These are phyloP conservation scores for Aspergillus bertholletiae DNA, from an alignment of 495 filamentous ascomycete genomes.

Conservation along the genomic window DNA sequence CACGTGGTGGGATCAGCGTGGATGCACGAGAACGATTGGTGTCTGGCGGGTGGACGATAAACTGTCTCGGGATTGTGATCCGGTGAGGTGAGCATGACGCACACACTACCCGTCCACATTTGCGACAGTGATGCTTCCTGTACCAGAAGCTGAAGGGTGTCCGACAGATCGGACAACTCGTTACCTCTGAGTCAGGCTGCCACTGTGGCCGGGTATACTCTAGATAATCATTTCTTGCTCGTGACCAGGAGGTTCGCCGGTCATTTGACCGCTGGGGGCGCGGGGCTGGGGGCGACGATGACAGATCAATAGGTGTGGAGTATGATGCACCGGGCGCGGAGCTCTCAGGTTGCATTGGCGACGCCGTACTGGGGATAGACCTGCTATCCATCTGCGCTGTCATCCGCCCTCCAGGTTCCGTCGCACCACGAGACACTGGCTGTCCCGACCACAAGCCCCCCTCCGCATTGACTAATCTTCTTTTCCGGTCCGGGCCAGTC, in stretches of 20 bases:
- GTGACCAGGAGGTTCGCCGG: slow-evolving; percentile 11
- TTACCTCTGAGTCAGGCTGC: slow-evolving; percentile 81
- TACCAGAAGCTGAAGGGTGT: slow-evolving; percentile 80
- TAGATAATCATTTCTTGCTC: slow-evolving; percentile 12
- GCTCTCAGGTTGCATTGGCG: slow-evolving; percentile 13
- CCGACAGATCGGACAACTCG: slow-evolving; percentile 76
- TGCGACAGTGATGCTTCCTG: slow-evolving; percentile 92
- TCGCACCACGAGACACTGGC: slow-evolving; percentile 13
- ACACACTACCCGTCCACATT: slow-evolving; percentile 95
- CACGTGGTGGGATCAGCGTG: slow-evolving; percentile 16
- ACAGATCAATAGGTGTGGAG: slow-evolving; percentile 36
- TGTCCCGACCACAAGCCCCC: slow-evolving; percentile 25
- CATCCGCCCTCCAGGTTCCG: slow-evolving; percentile 14
- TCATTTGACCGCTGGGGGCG: slow-evolving; percentile 8
- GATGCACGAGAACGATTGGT: slow-evolving; percentile 21
- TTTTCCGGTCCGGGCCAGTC: slow-evolving; percentile 35
- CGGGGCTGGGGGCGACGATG: slow-evolving; percentile 22
- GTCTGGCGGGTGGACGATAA: slow-evolving; percentile 80
- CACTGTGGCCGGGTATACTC: slow-evolving; percentile 60
- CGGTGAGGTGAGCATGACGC: slow-evolving; percentile 87
- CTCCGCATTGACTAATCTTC: slow-evolving; percentile 30
- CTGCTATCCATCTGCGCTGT: slow-evolving; percentile 20
- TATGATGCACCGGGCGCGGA: slow-evolving; percentile 26
- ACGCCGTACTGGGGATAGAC: slow-evolving; percentile 17
- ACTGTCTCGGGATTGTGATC: slow-evolving; percentile 91